These are phyloP conservation scores for Setaria viridis DNA, from an alignment of 202 grass and related monocot species.

Conservation along the genomic window DNA sequence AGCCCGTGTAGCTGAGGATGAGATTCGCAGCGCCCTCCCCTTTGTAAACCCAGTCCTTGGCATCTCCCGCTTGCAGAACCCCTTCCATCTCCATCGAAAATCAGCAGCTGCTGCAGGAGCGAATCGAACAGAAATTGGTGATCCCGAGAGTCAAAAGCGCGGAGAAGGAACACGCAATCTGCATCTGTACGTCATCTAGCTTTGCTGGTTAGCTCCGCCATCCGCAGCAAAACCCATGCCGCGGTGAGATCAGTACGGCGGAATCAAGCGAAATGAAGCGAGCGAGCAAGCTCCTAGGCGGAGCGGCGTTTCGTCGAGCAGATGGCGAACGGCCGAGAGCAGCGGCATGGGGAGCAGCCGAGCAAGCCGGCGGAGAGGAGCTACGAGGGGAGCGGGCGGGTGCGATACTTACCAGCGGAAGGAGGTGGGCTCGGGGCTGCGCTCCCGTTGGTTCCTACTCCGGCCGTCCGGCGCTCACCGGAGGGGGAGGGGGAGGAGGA, in stretches of 20 bases:
- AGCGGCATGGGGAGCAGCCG: background rate
- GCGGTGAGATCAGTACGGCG: background rate
- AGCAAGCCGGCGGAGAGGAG: background rate
- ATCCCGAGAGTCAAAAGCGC: background rate
- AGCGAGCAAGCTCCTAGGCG: background rate
- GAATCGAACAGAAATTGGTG: background rate
- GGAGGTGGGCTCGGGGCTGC: background rate
- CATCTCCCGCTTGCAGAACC: constrained; percentile 55
- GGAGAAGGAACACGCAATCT: background rate
- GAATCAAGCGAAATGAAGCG: background rate
- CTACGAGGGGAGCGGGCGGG: background rate
- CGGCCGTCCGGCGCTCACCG: constrained; percentile 17
- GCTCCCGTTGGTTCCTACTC: background rate
- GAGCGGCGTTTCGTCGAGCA: constrained; percentile 52
- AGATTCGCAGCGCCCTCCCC: constrained; percentile 93
- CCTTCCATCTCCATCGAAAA: constrained; percentile 51
- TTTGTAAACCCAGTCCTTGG: constrained; percentile 89
- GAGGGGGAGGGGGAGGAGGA: background rate
- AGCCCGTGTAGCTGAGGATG: constrained; percentile 78
- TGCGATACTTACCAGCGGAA: constrained; percentile 39
- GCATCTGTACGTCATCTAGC: background rate
- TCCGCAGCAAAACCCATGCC: background rate
- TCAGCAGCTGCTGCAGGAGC: background rate
- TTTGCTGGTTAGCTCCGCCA: background rate
- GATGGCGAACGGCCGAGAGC: background rate